A percentile compares a stretch with the other conserved stretches of the same genome.
These are phyloP conservation scores for Citrullus colocynthis DNA, from an alignment of 306 rosid species.

Conservation along the genomic window DNA sequence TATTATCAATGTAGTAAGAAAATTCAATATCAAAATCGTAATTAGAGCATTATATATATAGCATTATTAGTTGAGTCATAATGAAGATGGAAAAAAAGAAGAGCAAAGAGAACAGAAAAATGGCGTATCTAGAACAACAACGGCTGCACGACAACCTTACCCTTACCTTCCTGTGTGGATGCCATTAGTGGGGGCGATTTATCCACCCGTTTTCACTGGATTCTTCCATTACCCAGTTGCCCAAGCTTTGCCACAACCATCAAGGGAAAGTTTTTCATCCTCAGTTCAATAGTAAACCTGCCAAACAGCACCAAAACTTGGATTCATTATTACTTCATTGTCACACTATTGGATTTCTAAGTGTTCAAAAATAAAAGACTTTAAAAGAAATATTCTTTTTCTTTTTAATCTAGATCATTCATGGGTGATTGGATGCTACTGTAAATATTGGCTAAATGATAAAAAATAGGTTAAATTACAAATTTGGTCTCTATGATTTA, in stretches of 20 bases:
- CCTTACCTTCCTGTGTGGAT: background rate
- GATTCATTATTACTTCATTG: background rate
- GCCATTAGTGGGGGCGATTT: slow-evolving; percentile 4
- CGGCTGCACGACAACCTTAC: slow-evolving; percentile 2
- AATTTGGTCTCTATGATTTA: no score
- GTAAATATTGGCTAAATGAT: no score
- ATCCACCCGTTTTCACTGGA: background rate
- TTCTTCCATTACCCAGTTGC: background rate
- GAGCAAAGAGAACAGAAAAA: background rate
- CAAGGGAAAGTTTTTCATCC: background rate
- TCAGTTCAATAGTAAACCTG: background rate
- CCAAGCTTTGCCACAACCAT: background rate
- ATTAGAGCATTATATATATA: background rate
- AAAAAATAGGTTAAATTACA: no score
- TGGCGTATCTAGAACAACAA: background rate
- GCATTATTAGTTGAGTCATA: background rate
- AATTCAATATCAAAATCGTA: background rate
- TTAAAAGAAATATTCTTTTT: background rate
- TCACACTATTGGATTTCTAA: background rate
- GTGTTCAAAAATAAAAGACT: background rate
- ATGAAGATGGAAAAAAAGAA: background rate
- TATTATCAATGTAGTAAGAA: background rate
- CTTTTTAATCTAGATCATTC: no score
- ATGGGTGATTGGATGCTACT: background rate
- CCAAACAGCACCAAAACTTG: background rate